Conservation (phyloP, 225 moss, liverwort and hornwort genomes). For the Marchantia paleacea region DNA sequence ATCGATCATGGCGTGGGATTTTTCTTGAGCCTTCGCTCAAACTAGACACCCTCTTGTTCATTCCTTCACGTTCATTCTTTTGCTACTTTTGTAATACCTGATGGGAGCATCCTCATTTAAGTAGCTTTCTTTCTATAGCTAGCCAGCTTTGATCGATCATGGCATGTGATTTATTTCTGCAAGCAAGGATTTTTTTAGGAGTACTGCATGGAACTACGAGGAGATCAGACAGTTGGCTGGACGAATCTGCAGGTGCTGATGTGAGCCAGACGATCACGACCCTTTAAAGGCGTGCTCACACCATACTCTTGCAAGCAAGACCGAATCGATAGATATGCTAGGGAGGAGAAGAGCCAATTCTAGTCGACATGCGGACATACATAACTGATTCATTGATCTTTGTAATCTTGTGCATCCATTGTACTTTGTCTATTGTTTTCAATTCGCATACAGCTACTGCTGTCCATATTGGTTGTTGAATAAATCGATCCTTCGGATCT, state of each 20-base stretch:
- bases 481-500: conserved; percentile 12
- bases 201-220: neutral
- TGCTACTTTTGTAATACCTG: neutral
- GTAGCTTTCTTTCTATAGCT: conserved; percentile 11
- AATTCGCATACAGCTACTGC: conserved; percentile 8
- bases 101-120: neutral
- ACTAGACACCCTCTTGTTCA: neutral
- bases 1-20: conserved; percentile 3
- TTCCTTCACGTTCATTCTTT: neutral
- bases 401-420: conserved; percentile 12
- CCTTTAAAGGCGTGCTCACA: neutral
- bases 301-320: conserved; percentile 3
- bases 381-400: conserved; percentile 10
- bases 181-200: neutral
- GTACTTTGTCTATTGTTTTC: neutral
- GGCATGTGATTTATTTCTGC: conserved; percentile 10
- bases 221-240: conserved; percentile 7
- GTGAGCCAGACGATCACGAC: neutral
- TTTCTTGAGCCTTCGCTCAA: neutral
- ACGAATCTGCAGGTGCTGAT: conserved; percentile 3
- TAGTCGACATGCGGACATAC: conserved; percentile 6
- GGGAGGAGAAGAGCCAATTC: neutral
- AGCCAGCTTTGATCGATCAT: conserved; percentile 17
- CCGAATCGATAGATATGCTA: neutral
- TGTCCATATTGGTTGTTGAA: conserved; percentile 17